phyloP scores from a whole-genome alignment of 2,329 filamentous ascomycete genomes.

The Ampelomyces quisqualis region DNA sequence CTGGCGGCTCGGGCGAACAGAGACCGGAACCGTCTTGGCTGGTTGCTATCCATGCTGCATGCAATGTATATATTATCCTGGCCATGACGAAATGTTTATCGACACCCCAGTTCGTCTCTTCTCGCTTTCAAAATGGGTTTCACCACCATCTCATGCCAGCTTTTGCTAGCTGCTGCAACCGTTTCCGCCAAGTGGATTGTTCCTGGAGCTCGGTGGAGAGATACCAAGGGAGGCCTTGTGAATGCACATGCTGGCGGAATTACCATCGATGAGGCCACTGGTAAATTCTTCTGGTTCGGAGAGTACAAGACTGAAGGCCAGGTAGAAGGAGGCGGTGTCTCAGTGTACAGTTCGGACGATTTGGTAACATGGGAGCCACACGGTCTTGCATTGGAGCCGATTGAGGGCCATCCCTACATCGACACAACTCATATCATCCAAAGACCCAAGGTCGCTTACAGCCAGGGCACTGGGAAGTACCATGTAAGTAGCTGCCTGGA shows the following conservation, averaged over 20 bases:
- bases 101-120: slow-evolving; percentile 3
- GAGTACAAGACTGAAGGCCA: slow-evolving; percentile 62
- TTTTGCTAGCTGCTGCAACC: slow-evolving; percentile 25
- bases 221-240: slow-evolving; percentile 60
- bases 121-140: slow-evolving; percentile 18
- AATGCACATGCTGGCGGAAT: slow-evolving; percentile 64
- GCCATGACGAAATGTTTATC: slow-evolving; percentile 2
- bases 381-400: slow-evolving; percentile 57
- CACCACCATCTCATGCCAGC: slow-evolving; percentile 18
- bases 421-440: slow-evolving; percentile 60
- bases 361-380: slow-evolving; percentile 61
- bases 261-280: slow-evolving; percentile 53
- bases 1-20: slow-evolving; percentile 27
- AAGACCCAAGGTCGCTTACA: slow-evolving; percentile 63
- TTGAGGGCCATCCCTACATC: slow-evolving; percentile 58
- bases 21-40: slow-evolving; percentile 30
- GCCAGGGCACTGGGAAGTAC: slow-evolving; percentile 56
- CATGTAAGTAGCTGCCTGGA: slow-evolving; percentile 55
- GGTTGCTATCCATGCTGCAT: slow-evolving; percentile 11
- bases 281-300: slow-evolving; percentile 62
- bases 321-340: slow-evolving; percentile 60
- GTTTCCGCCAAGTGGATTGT: slow-evolving; percentile 58
- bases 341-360: slow-evolving; percentile 60
- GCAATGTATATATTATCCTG: slow-evolving; percentile 22
- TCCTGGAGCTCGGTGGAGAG: slow-evolving; percentile 61